Evolutionary conservation across 1,139 yeast species (phyloP), one percentile per base, ranked within the genome.

Genomic region (Debaryomyces udenii): DNA sequence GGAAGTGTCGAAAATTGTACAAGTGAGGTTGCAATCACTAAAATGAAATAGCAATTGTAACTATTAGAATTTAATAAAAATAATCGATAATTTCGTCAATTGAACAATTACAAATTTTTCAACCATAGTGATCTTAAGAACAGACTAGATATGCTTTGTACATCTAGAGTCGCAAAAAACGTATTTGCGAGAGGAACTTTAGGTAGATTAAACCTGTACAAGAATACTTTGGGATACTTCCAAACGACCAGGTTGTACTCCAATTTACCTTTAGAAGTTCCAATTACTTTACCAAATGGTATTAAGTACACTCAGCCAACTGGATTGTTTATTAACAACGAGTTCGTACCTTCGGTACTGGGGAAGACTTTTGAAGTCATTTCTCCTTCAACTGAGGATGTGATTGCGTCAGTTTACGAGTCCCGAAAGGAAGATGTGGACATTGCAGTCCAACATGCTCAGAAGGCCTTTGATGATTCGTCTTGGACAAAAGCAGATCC

Each of bases 291-390:
- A 46, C 80, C 81, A 31, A 68, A 66, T 39, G 81, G 81, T 38
- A 53, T 59, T 39, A 60, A 60, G 35, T 74, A 70, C 61, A 27
- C 18, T 16, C 46, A 83, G 57, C 91, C 35, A 44, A 57, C 81
- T n/a, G 91, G 93, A 40, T 68, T 86, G 54, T 86, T 84, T 71
- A 83, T 86, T 62, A 81, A 84, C 70, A 83, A 83, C 58, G 78
- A 81, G 56, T 78, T 78, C 45, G 81, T 78, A 31, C 59, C 68
- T 26, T 68, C 86, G 18, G 62, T 61, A 44, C 63, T 64, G 35
- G 77, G 76, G 45, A 74, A 78, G 56, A 73, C 80, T 22, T 75
- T 81, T 48, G 74, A 68, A 42, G 80, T 77, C 30, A 60, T 68
- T 45, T 72, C 74, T 55, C 86, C 87, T 33, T 53, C 81, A 22